Evolutionary conservation across 148 eudicot species (phyloP).

Genomic region (Limonium bicolor): DNA sequence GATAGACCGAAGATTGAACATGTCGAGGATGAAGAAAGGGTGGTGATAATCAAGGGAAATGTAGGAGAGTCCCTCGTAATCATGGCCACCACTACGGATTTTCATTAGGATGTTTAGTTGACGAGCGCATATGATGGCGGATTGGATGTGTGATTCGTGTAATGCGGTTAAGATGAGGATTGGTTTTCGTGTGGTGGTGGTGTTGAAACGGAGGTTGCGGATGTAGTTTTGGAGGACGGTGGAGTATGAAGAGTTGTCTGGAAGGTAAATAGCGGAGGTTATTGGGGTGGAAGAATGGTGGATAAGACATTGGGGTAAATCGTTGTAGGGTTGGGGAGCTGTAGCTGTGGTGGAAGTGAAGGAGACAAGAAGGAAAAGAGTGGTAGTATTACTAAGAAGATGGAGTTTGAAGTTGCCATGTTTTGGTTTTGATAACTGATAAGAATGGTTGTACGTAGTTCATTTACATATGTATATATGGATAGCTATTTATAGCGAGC

Average conservation of each 20-base stretch:
- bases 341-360: not conserved
- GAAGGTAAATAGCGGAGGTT: conserved; percentile 11
- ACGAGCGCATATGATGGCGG: conserved; percentile 20
- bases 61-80: conserved; percentile 15
- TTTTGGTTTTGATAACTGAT: not conserved
- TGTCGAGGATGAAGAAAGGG: conserved; percentile 25
- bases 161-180: conserved; percentile 20
- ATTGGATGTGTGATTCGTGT: conserved; percentile 23
- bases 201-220: conserved; percentile 23
- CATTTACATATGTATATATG: too few relatives aligned
- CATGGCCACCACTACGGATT: conserved; percentile 27
- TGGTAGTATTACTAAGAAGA: not conserved
- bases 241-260: conserved; percentile 10
- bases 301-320: conserved; percentile 11
- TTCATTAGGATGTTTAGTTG: conserved; percentile 16
- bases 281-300: conserved; percentile 8
- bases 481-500: too few relatives aligned
- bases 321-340: not conserved
- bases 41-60: conserved; percentile 3
- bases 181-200: conserved; percentile 26
- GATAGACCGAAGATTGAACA: conserved; percentile 26
- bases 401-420: conserved; percentile 1
- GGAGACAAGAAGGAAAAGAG: not conserved
- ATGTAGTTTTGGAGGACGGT: conserved; percentile 13
- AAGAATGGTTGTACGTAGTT: too few relatives aligned